Evolutionary conservation across 2,329 filamentous ascomycete species (phyloP).

Genomic region (Graphiopsis chlorocephala): DNA sequence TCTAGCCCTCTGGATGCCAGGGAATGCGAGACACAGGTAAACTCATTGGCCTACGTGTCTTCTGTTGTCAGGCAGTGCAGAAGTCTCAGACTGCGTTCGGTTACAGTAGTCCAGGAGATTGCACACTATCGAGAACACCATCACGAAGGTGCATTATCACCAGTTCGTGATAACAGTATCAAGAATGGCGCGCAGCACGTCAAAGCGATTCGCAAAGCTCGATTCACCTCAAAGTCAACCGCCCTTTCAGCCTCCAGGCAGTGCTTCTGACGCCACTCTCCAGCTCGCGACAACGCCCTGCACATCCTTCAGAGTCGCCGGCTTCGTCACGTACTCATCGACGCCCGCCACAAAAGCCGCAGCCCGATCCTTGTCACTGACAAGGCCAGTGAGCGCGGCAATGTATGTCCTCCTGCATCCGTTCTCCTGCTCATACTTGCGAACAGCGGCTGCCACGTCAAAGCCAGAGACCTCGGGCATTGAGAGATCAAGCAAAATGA

Average conservation of each 20-base stretch:
- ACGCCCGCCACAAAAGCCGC: conserved; percentile 33
- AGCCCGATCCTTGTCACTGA: conserved; percentile 19
- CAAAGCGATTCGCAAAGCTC: no score
- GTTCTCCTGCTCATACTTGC: conserved; percentile 18
- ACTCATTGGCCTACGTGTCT: not conserved
- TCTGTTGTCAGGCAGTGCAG: no score
- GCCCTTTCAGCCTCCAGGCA: not conserved
- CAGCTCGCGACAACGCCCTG: conserved; percentile 6
- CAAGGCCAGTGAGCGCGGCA: conserved; percentile 25
- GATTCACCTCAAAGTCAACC: no score
- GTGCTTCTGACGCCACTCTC: not conserved
- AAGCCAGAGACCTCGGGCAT: conserved; percentile 29
- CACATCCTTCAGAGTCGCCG: conserved; percentile 15
- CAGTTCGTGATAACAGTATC: no score
- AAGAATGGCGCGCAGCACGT: no score
- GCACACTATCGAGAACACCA: no score
- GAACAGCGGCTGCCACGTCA: conserved; percentile 23
- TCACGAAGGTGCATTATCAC: no score
- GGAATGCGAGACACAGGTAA: not conserved
- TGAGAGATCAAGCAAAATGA: conserved; percentile 46
- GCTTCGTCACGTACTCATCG: conserved; percentile 35
- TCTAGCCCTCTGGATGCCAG: not conserved
- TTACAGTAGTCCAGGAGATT: no score
- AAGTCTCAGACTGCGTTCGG: no score
- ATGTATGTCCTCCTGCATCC: conserved; percentile 18